A percentile compares a stretch with the other conserved stretches of the same genome.
Conservation (phyloP, 208 protist genomes). For the Strigomonas culicis region DNA sequence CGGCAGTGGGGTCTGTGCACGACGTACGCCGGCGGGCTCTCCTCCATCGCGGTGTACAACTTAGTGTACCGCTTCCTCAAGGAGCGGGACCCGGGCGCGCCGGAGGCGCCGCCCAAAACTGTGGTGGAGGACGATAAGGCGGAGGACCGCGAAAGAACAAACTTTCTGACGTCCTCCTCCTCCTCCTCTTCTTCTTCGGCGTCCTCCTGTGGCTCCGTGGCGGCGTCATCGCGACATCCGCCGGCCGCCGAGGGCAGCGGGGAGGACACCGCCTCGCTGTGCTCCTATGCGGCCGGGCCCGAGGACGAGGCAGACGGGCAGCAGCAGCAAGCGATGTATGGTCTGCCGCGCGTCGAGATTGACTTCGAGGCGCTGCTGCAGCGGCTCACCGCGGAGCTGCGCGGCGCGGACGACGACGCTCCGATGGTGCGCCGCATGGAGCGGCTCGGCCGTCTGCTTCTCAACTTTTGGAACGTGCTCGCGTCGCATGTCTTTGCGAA, state of each 20-base stretch:
- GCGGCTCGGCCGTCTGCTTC: constrained; percentile 21
- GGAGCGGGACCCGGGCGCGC: neutral
- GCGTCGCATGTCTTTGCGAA: constrained; percentile 30
- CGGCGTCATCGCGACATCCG: neutral
- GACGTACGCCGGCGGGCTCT: constrained; percentile 46
- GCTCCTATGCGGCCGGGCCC: neutral
- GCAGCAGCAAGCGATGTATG: constrained; percentile 15
- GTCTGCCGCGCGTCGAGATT: too few species aligned
- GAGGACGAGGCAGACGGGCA: constrained; percentile 9
- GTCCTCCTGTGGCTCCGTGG: neutral
- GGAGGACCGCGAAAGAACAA: neutral
- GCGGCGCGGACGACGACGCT: neutral
- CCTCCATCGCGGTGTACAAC: constrained; percentile 56
- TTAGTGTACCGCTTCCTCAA: constrained; percentile 52
- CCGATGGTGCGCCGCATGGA: too few species aligned
- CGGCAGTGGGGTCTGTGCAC: constrained; percentile 53
- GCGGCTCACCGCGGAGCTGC: too few species aligned
- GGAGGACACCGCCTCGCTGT: neutral
- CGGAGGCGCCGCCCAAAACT: neutral
- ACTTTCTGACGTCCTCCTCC: too few species aligned
- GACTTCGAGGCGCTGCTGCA: too few species aligned
- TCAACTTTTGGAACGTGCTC: constrained; percentile 51
- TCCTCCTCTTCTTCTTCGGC: neutral
- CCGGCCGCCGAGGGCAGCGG: neutral
- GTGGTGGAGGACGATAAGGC: neutral